Evolutionary conservation across 163 green algal genomes (phyloP).

Genomic region (Coccomyxa subellipsoidea): DNA sequence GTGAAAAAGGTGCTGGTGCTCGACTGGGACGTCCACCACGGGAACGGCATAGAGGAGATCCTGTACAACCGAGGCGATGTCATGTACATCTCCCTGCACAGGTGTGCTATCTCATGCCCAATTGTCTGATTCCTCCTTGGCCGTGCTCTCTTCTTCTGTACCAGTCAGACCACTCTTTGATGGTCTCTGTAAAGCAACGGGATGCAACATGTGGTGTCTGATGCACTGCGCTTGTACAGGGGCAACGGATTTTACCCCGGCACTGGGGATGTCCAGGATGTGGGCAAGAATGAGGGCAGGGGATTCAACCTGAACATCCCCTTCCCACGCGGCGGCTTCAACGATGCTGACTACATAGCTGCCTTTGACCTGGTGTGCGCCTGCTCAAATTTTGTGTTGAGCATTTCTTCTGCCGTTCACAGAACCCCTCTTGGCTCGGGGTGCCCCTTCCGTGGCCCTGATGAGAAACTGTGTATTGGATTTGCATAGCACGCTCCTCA

Average conservation of each 20-base stretch:
- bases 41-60: constrained; percentile 81
- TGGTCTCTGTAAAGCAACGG: too few relatives aligned
- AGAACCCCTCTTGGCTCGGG: too few relatives aligned
- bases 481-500: too few relatives aligned
- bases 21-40: constrained; percentile 57
- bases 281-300: constrained; percentile 47
- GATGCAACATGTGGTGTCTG: too few relatives aligned
- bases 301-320: constrained; percentile 76
- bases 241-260: constrained; percentile 67
- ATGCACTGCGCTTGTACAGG: not conserved
- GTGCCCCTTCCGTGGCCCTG: too few relatives aligned
- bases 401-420: too few relatives aligned
- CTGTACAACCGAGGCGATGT: constrained; percentile 64
- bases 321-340: constrained; percentile 56
- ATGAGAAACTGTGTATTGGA: too few relatives aligned
- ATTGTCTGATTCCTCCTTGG: too few relatives aligned
- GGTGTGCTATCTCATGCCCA: not conserved
- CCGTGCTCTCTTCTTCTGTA: too few relatives aligned
- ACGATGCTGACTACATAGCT: constrained; percentile 73
- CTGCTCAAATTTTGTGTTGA: not conserved
- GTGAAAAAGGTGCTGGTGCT: constrained; percentile 76
- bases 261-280: constrained; percentile 57
- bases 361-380: constrained; percentile 39
- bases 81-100: constrained; percentile 77
- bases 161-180: too few relatives aligned